These are phyloP conservation scores for Cladosporium sphaerospermum DNA, from an alignment of 2,329 filamentous ascomycete species.

Conservation along the genomic window DNA sequence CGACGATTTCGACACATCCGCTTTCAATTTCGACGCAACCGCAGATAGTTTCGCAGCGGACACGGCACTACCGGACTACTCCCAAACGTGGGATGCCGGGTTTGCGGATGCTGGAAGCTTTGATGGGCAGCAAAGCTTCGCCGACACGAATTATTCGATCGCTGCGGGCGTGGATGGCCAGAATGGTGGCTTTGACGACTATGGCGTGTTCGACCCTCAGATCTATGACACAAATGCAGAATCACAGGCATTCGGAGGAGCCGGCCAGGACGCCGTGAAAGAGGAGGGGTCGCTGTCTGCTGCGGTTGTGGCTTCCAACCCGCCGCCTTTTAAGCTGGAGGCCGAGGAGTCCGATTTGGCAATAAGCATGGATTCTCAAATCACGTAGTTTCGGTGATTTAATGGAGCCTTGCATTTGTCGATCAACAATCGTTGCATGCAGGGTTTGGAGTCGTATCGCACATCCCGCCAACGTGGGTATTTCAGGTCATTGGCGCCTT, in stretches of 20 bases:
- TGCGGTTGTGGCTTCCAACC: background rate
- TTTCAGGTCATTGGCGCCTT: too few species aligned
- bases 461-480: too few species aligned
- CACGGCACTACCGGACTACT: constrained; percentile 20
- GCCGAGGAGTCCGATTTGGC: background rate
- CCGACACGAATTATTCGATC: background rate
- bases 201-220: constrained; percentile 15
- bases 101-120: constrained; percentile 4
- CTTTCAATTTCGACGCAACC: constrained; percentile 24
- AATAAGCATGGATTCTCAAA: too few species aligned
- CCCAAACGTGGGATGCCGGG: constrained; percentile 17
- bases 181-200: background rate
- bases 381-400: too few species aligned
- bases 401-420: too few species aligned
- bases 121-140: constrained; percentile 5
- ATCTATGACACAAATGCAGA: constrained; percentile 11
- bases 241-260: constrained; percentile 18
- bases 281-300: constrained; percentile 12
- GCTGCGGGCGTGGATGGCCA: constrained; percentile 1
- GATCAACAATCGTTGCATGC: too few species aligned
- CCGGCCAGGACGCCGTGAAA: constrained; percentile 14
- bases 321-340: background rate
- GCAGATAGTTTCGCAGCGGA: constrained; percentile 19
- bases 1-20: constrained; percentile 23
- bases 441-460: too few species aligned